Percentiles rank a stretch among this genome's conserved stretches.
Evolutionary conservation across 2,329 filamentous ascomycete genomes (phyloP).

Genomic region (Fusarium pseudonygamai): DNA sequence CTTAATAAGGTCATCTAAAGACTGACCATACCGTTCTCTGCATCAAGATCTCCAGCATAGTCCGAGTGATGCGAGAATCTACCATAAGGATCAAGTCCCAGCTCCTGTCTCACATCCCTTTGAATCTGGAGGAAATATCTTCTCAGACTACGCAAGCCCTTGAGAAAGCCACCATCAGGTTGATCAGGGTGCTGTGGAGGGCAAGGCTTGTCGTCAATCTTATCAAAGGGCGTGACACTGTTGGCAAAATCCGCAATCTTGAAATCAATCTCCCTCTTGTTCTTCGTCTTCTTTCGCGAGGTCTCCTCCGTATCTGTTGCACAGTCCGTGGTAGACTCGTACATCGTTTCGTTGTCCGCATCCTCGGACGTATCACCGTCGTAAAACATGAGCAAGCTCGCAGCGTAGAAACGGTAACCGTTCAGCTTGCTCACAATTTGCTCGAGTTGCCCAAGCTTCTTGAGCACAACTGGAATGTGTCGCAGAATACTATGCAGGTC

Average conservation of each 20-base stretch:
- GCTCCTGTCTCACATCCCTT: conserved; percentile 71
- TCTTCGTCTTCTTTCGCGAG: conserved; percentile 58
- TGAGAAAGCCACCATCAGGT: conserved; percentile 88
- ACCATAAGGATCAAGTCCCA: conserved; percentile 56
- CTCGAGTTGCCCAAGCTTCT: conserved; percentile 85
- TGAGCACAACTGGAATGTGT: conserved; percentile 87
- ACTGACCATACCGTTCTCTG: conserved; percentile 48
- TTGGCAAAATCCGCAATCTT: conserved; percentile 99
- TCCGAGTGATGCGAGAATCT: conserved; percentile 35
- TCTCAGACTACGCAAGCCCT: conserved; percentile 80
- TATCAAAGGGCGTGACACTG: conserved; percentile 88
- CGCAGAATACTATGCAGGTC: conserved; percentile 81
- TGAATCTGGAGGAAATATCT: conserved; percentile 90
- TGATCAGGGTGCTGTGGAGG: conserved; percentile 83
- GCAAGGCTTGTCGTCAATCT: conserved; percentile 70
- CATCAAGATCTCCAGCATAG: conserved; percentile 38
- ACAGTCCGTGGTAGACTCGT: conserved; percentile 68
- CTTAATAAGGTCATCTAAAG: conserved; percentile 33
- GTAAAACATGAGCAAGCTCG: conserved; percentile 93
- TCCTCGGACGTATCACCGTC: conserved; percentile 77
- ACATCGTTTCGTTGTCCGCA: conserved; percentile 59
- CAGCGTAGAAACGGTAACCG: conserved; percentile 94
- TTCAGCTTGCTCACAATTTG: conserved; percentile 81
- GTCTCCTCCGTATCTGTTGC: conserved; percentile 67
- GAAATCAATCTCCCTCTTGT: conserved; percentile 78